Evolutionary conservation across 140 eudicot species (phyloP).

Genomic region (Flaveria floridana): DNA sequence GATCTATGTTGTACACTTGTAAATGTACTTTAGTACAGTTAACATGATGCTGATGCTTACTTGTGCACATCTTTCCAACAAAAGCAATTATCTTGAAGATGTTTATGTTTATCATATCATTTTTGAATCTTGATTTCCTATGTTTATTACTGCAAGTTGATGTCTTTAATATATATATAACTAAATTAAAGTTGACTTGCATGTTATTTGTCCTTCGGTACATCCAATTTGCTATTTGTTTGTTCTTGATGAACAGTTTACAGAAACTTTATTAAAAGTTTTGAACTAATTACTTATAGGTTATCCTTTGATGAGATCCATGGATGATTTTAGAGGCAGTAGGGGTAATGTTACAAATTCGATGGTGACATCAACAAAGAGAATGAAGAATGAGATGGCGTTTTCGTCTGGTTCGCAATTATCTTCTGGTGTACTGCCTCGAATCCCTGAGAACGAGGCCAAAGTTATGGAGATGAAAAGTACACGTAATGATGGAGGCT

Average conservation of each 20-base stretch:
- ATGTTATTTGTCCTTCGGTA: slow-evolving; percentile 2
- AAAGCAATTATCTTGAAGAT: slow-evolving; percentile 18
- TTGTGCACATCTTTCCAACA: slow-evolving; percentile 21
- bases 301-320: slow-evolving; percentile 51
- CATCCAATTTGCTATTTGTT: slow-evolving; percentile 21
- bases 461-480: slow-evolving; percentile 44
- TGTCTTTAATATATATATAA: slow-evolving; percentile 19
- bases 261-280: slow-evolving; percentile 15
- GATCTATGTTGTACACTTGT: slow-evolving; percentile 33
- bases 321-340: slow-evolving; percentile 48
- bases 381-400: slow-evolving; percentile 47
- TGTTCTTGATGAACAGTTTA: slow-evolving; percentile 13
- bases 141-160: slow-evolving; percentile 34
- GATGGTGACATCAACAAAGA: slow-evolving; percentile 44
- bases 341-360: slow-evolving; percentile 40
- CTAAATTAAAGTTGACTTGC: slow-evolving; percentile 7
- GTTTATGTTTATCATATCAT: slow-evolving; percentile 24
- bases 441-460: slow-evolving; percentile 46
- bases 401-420: slow-evolving; percentile 38
- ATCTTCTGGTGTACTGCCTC: slow-evolving; percentile 37
- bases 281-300: slow-evolving; percentile 38
- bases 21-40: slow-evolving; percentile 25
- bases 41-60: slow-evolving; percentile 29
- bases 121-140: slow-evolving; percentile 21
- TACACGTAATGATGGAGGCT: slow-evolving; percentile 37